phyloP scores from a whole-genome alignment of 768 basidiomycete genomes.

The Rhizopogon salebrosus region DNA sequence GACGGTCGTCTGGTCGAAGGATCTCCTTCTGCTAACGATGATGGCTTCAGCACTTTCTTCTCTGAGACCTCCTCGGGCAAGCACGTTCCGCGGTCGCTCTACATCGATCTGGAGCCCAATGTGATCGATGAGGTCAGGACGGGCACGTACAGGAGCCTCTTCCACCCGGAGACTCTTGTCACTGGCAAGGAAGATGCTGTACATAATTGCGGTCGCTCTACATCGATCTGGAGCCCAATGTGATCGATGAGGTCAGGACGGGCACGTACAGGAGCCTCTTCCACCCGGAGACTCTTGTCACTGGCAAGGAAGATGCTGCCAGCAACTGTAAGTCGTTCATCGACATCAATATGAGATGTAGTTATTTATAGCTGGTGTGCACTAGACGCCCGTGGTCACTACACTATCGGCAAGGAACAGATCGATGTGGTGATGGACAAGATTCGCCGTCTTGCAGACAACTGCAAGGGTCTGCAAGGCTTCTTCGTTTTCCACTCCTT shows the following conservation, averaged over 20 bases:
- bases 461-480: slow-evolving; percentile 94
- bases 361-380: slow-evolving; percentile 4
- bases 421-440: slow-evolving; percentile 97
- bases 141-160: slow-evolving; percentile 92
- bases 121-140: slow-evolving; percentile 97
- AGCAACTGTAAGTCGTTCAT: slow-evolving; percentile 77
- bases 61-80: slow-evolving; percentile 96
- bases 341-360: neutral
- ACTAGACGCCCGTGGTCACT: slow-evolving; percentile 93
- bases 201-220: no score
- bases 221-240: slow-evolving; percentile 95
- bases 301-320: slow-evolving; percentile 98
- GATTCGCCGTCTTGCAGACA: slow-evolving; percentile 90
- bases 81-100: slow-evolving; percentile 95
- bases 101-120: slow-evolving; percentile 95
- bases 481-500: slow-evolving; percentile 99
- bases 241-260: slow-evolving; percentile 94
- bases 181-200: slow-evolving; percentile 99
- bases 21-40: slow-evolving; percentile 70
- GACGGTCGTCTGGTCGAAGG: slow-evolving; percentile 87
- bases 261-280: slow-evolving; percentile 96
- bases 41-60: slow-evolving; percentile 99
- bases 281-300: slow-evolving; percentile 98
- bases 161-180: slow-evolving; percentile 98
- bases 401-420: slow-evolving; percentile 97